Percentiles rank a stretch among this genome's conserved stretches.
Conservation (phyloP, 2,329 filamentous ascomycete species). For the Talaromyces sp. region DNA sequence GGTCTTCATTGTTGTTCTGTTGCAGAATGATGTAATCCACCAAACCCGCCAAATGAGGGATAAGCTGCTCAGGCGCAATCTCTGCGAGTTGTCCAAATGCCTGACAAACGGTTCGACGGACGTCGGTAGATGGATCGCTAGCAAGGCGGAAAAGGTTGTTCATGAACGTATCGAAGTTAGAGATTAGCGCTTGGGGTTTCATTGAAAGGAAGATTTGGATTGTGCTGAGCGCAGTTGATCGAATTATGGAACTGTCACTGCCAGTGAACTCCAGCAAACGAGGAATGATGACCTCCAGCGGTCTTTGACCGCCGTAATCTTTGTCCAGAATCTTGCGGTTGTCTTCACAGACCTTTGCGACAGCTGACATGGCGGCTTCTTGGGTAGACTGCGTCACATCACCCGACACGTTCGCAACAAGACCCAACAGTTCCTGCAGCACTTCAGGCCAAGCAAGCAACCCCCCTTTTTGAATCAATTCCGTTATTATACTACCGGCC, state of each 20-base stretch:
- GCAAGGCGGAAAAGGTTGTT: slow-evolving; percentile 79
- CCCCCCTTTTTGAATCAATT: slow-evolving; percentile 79
- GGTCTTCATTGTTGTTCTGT: slow-evolving; percentile 75
- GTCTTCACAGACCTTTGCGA: slow-evolving; percentile 96
- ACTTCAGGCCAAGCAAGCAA: slow-evolving; percentile 89
- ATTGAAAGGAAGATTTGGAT: slow-evolving; percentile 91
- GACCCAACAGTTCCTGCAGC: slow-evolving; percentile 73
- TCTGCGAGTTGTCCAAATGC: slow-evolving; percentile 91
- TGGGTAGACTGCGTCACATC: slow-evolving; percentile 69
- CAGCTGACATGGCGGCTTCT: slow-evolving; percentile 88
- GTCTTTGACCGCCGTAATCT: slow-evolving; percentile 83
- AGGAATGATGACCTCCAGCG: slow-evolving; percentile 82
- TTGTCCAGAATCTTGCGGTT: slow-evolving; percentile 81
- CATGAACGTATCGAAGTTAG: slow-evolving; percentile 76
- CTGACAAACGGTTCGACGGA: slow-evolving; percentile 88
- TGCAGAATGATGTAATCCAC: slow-evolving; percentile 92
- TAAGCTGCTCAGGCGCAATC: slow-evolving; percentile 81
- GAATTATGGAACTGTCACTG: slow-evolving; percentile 71
- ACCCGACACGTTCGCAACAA: slow-evolving; percentile 70
- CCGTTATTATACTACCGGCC: slow-evolving; percentile 90
- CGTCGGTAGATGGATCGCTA: slow-evolving; percentile 71
- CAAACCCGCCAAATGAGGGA: slow-evolving; percentile 80
- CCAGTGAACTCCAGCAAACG: slow-evolving; percentile 85
- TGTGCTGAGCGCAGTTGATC: slow-evolving; percentile 72
- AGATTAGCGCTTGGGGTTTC: slow-evolving; percentile 76